These are phyloP conservation scores for Ottelia alismoides DNA, from an alignment of 106 monocot species.

Conservation along the genomic window DNA sequence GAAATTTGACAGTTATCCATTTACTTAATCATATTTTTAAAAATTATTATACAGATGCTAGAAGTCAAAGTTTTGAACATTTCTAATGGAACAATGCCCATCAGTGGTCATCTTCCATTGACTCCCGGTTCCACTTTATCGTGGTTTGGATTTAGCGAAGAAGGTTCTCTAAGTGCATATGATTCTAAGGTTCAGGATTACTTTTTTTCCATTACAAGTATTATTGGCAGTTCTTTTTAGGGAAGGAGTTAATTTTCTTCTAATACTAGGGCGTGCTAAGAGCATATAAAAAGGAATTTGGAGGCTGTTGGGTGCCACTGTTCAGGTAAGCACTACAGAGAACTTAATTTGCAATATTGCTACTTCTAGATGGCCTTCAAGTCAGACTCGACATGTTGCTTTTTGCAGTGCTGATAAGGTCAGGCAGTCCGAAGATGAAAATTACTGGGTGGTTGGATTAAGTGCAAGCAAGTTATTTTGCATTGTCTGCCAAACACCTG, in stretches of 20 bases:
- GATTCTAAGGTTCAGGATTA: constrained; percentile 96
- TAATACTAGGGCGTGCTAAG: constrained; percentile 78
- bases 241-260: background rate
- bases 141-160: constrained; percentile 98
- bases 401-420: constrained; percentile 53
- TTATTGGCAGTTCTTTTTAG: no score
- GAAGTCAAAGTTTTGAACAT: constrained; percentile 72
- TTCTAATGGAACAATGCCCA: constrained; percentile 30
- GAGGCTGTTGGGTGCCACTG: constrained; percentile 86
- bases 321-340: no score
- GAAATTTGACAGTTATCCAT: no score
- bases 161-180: constrained; percentile 71
- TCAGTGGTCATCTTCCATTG: constrained; percentile 51
- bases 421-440: constrained; percentile 81
- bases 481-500: constrained; percentile 70
- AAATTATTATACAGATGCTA: constrained; percentile 45
- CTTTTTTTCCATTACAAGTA: background rate
- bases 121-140: constrained; percentile 50
- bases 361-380: no score
- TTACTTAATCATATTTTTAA: no score
- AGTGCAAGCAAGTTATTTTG: constrained; percentile 77
- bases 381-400: no score
- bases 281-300: constrained; percentile 52
- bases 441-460: constrained; percentile 81
- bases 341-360: no score